These are phyloP conservation scores for Termitomyces sp. DNA, from an alignment of 1,284 basidiomycete species.

Conservation along the genomic window DNA sequence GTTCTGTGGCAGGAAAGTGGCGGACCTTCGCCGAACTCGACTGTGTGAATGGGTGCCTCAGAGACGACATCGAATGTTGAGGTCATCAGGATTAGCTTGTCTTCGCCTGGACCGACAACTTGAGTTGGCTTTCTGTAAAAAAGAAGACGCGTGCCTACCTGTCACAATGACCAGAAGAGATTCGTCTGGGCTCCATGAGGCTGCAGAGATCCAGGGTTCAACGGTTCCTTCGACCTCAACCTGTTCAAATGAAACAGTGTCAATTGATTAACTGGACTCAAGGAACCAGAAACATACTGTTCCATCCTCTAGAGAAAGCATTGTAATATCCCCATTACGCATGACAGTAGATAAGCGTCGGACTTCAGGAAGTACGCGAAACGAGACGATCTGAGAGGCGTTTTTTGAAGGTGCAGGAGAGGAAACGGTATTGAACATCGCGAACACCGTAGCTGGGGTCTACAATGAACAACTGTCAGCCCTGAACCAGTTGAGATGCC, in stretches of 20 bases:
- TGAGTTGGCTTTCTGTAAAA: background rate
- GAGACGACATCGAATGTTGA: constrained; percentile 84
- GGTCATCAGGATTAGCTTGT: constrained; percentile 86
- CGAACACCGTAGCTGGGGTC: constrained; percentile 24
- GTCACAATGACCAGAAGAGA: constrained; percentile 78
- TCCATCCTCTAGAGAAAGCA: constrained; percentile 50
- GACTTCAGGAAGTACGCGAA: constrained; percentile 65
- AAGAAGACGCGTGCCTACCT: constrained; percentile 35
- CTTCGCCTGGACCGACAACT: constrained; percentile 47
- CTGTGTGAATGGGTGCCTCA: constrained; percentile 68
- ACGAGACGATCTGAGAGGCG: constrained; percentile 46
- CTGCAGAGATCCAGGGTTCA: constrained; percentile 79
- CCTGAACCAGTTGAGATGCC: background rate
- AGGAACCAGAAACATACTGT: constrained; percentile 1
- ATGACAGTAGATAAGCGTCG: constrained; percentile 60
- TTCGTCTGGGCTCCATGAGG: constrained; percentile 90
- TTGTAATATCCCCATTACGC: constrained; percentile 75
- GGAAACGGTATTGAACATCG: constrained; percentile 30
- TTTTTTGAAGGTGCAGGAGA: constrained; percentile 23
- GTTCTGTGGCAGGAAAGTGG: constrained; percentile 4
- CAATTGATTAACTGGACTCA: background rate
- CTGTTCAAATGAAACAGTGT: constrained; percentile 27
- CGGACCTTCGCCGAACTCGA: constrained; percentile 82
- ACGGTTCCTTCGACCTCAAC: constrained; percentile 82
- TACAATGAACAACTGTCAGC: background rate